Evolutionary conservation across 495 filamentous ascomycete species (phyloP), one percentile per base, ranked within the genome.

Genomic region (Jackrogersella minutella): DNA sequence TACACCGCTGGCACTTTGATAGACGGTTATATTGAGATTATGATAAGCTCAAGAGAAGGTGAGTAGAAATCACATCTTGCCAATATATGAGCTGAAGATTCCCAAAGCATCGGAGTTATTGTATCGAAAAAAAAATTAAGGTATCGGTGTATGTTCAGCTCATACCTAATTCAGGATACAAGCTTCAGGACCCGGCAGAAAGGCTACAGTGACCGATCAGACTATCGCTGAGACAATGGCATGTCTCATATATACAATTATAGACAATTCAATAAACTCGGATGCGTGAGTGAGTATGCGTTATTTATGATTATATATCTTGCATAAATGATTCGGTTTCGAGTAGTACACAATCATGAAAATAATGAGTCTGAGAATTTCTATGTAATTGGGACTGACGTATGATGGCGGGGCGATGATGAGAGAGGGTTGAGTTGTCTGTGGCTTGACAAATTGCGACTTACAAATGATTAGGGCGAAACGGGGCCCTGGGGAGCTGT

Each of bases 391-490:
- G 28, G 26, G 14, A 44, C 37, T 57, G 51, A 53, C 24, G 57
- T 56, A 59, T 31, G 36, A 68, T 59, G 54, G 65, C 59, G 65
- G 65, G 65, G 65, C 52, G 37, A 55, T 46, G 53, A 44, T 40
- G 11, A 40, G 17, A 46, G n/a, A n/a, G n/a, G 36, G 17, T 10
- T 67, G 49, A 50, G 44, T 53, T 54, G 19, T 54, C 44, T 68
- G 59, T 64, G 60, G 66, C 65, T 61, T 63, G 59, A 63, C 41
- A 47, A 52, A 61, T 52, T 61, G 46, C 24, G 47, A 51, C 31
- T 31, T 46, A 33, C 26, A 34, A 54, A 26, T 5, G 30, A 1
- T 16, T 24, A 11, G 28, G n/a, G n/a, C n/a, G n/a, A n/a, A n/a
- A n/a, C n/a, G n/a, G n/a, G n/a, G n/a, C n/a, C n/a, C n/a, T n/a